Conservation (phyloP, 2,329 filamentous ascomycete species). For the Pyrenochaeta sp. region DNA sequence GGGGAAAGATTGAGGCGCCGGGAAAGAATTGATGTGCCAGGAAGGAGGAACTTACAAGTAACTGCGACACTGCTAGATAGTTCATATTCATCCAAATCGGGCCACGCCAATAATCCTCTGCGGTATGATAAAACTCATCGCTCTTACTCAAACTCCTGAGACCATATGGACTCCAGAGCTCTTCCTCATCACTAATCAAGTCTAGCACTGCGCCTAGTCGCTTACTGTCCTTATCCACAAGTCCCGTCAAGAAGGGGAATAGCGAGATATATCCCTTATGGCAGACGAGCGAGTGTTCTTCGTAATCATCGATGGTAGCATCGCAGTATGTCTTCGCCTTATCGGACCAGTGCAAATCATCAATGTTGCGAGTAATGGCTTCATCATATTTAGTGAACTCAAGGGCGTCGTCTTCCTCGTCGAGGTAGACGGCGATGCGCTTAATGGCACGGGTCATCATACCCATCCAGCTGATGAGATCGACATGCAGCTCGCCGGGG, state of each 20-base stretch:
- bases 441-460: conserved; percentile 89
- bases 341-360: conserved; percentile 92
- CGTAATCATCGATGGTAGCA: conserved; percentile 92
- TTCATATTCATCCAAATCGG: conserved; percentile 98
- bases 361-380: conserved; percentile 84
- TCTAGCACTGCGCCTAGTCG: conserved; percentile 79
- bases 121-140: conserved; percentile 84
- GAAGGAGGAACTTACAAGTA: conserved; percentile 62
- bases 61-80: conserved; percentile 82
- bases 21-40: background rate
- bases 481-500: conserved; percentile 93
- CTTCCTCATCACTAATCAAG: conserved; percentile 78
- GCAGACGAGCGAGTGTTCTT: conserved; percentile 88
- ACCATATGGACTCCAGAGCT: conserved; percentile 91
- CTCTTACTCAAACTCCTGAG: conserved; percentile 87
- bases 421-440: conserved; percentile 80
- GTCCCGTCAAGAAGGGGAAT: conserved; percentile 88
- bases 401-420: conserved; percentile 76
- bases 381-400: conserved; percentile 76
- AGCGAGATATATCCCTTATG: conserved; percentile 96
- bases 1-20: conserved; percentile 2
- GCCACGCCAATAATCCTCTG: conserved; percentile 96
- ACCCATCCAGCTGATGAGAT: conserved; percentile 97
- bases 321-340: conserved; percentile 88
- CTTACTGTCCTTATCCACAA: conserved; percentile 76